Base-by-base conservation (phyloP, 306 rosid genomes). In the Delonix regia region DNA sequence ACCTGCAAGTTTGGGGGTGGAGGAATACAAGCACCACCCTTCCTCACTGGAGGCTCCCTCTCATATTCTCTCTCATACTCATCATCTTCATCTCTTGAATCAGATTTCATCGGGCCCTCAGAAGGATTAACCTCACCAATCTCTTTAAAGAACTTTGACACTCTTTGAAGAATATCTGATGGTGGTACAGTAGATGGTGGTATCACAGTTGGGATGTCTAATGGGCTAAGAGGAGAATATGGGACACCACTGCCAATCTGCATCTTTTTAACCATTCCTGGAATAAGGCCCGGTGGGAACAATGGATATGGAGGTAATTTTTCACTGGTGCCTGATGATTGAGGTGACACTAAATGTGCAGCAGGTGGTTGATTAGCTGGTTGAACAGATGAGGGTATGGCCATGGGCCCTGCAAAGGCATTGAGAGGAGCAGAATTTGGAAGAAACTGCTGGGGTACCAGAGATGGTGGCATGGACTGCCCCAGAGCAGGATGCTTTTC, bases 261-360 rank as follows among this genome's bases (percentile, higher is more conserved):
- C 99, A 95, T 95, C 88, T 95, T 93, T 82, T 91, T 91, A 83
- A 95, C 96, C 99, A 95, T 95, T 86, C 93, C 98, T 28, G 97
- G 99, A 76, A 93, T 95, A 68, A 95, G 97, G 80, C 99, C 99
- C 1, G 98, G 98, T 25, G 99, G 99, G 78, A 93, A 93, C 87
- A 95, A 72, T 7, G 99, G 98, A 86, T 95, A 95, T 15, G 97
- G 94, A 0, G 99, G 94, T 76, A 87, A 80, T 82, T 92, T 94
- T 82, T 95, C 98, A 24, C 86, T 69, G 18, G 78, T 64, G 69
- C 69, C 80, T 47, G 95, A 75, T 74, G 95, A 59, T 45, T 82
- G 82, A 64, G 89, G 81, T 24, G 90, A 92, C 84, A 90, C 61
- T 28, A 90, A 76, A 76, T 83, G 94, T 34, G 86, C 85, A 25